Evolutionary conservation across 208 protist species (phyloP), one percentile per base, ranked within the genome.

Genomic region (Porcisia deanei): DNA sequence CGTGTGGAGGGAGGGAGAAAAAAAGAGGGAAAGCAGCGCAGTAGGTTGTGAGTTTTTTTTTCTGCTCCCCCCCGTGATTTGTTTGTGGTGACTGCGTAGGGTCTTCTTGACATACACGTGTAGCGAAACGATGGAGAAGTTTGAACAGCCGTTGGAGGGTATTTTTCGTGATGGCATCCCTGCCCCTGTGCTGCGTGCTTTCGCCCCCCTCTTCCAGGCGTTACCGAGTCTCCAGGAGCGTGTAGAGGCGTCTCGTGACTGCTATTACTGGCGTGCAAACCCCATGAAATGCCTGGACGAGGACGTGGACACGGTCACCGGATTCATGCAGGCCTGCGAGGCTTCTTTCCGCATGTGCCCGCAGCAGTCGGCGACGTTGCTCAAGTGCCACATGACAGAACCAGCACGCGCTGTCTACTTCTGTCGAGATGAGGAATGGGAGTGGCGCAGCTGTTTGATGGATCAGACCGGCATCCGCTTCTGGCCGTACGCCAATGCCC

Each of bases 351-450:
- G 93, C 53, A 85, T 97, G 39, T 97, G 93, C 75, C 93, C 93
- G 53, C 93, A 97, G 79, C 90, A 95, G 80, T 94, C 89, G 75
- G 91, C 93, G 22, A 97, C 91, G 68, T 81, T 97, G 74, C 84
- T 97, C 25, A 97, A 97, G 86, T 97, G 93, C 79, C 93, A 97
- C 87, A 95, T 96, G 93, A 97, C 93, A 49, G 91, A 97, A 80
- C 93, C 93, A 10, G 88, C 91, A 16, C 87, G 88, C 66, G 93
- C 91, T n/a, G 86, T 97, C 34, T 97, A 86, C 65, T 97, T 97
- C 83, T 97, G 93, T 80, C 90, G 93, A 41, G 93, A 97, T 74
- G 93, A 97, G 75, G 93, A 97, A 84, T 97, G 91, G 90, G 91
- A 97, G 86, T 97, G 93, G 93, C 93, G 93, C n/a, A 95, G 79